Percentiles rank a stretch among this genome's conserved stretches.
These are phyloP conservation scores for Arachnomyces sp. DNA, from an alignment of 2,329 filamentous ascomycete species.

Conservation along the genomic window DNA sequence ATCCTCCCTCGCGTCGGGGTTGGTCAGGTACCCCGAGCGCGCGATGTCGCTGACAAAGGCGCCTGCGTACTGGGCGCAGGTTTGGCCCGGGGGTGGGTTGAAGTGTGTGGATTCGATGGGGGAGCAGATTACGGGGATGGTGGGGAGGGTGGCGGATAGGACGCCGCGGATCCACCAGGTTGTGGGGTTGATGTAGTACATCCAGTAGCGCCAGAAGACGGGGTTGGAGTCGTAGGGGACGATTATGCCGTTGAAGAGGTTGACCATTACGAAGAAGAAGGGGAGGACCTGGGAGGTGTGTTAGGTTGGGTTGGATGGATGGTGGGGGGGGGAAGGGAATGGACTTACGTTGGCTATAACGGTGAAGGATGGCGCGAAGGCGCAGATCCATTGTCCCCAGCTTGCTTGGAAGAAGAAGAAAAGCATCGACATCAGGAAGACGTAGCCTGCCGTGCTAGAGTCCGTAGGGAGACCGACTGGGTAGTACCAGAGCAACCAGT, in stretches of 20 bases:
- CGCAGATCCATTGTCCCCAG: conserved; percentile 80
- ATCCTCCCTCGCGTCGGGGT: conserved; percentile 47
- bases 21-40: conserved; percentile 53
- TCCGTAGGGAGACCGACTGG: conserved; percentile 61
- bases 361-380: conserved; percentile 70
- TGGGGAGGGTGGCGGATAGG: conserved; percentile 53
- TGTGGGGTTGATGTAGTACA: conserved; percentile 59
- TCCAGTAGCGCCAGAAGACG: conserved; percentile 65
- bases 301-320: conserved; percentile 5
- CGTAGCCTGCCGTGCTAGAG: conserved; percentile 59
- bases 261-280: conserved; percentile 74
- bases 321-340: background rate
- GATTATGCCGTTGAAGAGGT: conserved; percentile 69
- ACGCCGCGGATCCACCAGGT: conserved; percentile 68
- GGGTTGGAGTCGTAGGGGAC: conserved; percentile 57
- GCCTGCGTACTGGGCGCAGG: conserved; percentile 57
- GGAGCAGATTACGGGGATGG: conserved; percentile 44
- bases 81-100: conserved; percentile 54
- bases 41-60: conserved; percentile 46
- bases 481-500: conserved; percentile 71
- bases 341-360: conserved; percentile 57
- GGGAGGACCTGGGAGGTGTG: conserved; percentile 47
- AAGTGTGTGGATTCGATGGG: conserved; percentile 55
- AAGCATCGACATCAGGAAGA: conserved; percentile 68
- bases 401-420: conserved; percentile 67